These are phyloP conservation scores for Aegilops tauschii DNA, from an alignment of 176 grass and related monocot species.

Conservation along the genomic window DNA sequence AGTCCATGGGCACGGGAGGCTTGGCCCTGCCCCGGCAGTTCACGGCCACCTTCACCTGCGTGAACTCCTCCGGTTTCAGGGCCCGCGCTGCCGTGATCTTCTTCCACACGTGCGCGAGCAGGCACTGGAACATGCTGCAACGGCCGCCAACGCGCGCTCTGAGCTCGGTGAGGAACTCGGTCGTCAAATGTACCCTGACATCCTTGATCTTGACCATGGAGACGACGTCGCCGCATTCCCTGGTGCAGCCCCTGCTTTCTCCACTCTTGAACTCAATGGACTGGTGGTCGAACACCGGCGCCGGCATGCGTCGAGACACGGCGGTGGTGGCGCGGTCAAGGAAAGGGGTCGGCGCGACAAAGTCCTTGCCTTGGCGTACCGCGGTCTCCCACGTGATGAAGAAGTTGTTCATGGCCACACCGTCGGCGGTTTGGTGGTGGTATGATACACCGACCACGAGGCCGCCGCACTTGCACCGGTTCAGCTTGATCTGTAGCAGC, in stretches of 20 bases:
- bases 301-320: background rate
- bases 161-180: background rate
- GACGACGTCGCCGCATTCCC: background rate
- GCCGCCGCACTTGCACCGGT: conserved; percentile 35
- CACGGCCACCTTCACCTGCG: background rate
- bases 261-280: background rate
- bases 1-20: background rate
- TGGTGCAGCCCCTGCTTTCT: background rate
- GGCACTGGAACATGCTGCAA: background rate
- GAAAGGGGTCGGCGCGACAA: background rate
- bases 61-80: background rate
- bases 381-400: background rate
- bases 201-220: background rate
- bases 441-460: background rate
- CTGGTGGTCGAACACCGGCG: background rate
- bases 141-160: background rate
- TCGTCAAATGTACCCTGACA: background rate
- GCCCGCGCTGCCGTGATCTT: background rate
- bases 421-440: conserved; percentile 22
- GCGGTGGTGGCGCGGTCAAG: background rate
- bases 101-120: background rate
- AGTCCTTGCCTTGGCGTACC: background rate
- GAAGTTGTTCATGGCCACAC: conserved; percentile 21
- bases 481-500: conserved; percentile 30
- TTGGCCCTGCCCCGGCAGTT: background rate